Evolutionary conservation across 2,329 filamentous ascomycete genomes (phyloP).

Genomic region (Alternaria infectoria): DNA sequence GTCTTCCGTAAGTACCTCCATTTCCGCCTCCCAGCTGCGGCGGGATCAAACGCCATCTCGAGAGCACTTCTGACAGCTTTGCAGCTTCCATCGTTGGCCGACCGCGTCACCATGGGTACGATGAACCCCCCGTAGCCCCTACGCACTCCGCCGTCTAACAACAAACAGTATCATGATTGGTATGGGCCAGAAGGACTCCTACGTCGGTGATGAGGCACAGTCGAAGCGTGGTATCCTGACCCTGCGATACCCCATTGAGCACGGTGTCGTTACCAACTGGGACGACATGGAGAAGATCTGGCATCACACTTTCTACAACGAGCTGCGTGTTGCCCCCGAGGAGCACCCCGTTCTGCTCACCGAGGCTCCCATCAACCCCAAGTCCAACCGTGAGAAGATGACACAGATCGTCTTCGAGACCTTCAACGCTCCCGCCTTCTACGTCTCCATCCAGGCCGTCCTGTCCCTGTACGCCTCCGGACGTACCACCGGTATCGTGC

Average conservation of each 20-base stretch:
- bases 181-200: constrained; percentile 99
- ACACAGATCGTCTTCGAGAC: constrained; percentile 99
- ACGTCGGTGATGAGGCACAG: constrained; percentile 99
- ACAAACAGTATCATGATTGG: constrained; percentile 96
- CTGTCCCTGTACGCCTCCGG: constrained; percentile 99
- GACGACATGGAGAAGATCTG: constrained; percentile 99
- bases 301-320: constrained; percentile 99
- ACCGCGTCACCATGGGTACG: constrained; percentile 99
- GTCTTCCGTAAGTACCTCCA: constrained; percentile 91
- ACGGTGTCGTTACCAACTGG: constrained; percentile 99
- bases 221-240: constrained; percentile 99
- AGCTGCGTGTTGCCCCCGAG: constrained; percentile 99
- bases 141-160: constrained; percentile 47
- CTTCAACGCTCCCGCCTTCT: constrained; percentile 99
- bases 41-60: constrained; percentile 9
- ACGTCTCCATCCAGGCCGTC: constrained; percentile 99
- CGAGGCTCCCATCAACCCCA: constrained; percentile 99
- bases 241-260: constrained; percentile 99
- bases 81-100: constrained; percentile 98
- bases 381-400: constrained; percentile 99
- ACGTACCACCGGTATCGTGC: constrained; percentile 99
- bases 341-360: constrained; percentile 99
- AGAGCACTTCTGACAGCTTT: constrained; percentile 37
- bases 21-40: constrained; percentile 10
- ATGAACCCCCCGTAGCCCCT: constrained; percentile 37